These are phyloP conservation scores for Yamadazyma conglobata DNA, from an alignment of 1,139 yeast genomes.

Conservation along the genomic window DNA sequence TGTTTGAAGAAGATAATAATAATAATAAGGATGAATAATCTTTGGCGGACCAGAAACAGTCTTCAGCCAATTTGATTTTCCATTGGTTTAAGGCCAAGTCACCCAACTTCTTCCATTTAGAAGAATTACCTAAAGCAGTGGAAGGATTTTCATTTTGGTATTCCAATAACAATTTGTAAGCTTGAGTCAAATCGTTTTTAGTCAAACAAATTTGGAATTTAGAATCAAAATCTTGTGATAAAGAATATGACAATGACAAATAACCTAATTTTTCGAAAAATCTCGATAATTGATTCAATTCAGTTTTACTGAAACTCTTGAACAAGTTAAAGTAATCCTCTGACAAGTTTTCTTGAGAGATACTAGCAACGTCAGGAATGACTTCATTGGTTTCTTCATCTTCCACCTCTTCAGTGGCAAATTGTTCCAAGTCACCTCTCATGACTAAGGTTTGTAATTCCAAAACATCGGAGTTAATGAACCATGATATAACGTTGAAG, in stretches of 20 bases:
- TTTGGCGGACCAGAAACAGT: conserved; percentile 73
- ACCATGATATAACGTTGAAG: conserved; percentile 77
- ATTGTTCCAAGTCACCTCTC: conserved; percentile 78
- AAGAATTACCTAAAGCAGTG: conserved; percentile 30
- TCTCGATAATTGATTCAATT: conserved; percentile 78
- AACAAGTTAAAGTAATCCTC: conserved; percentile 45
- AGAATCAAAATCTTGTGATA: conserved; percentile 83
- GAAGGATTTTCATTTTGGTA: conserved; percentile 50
- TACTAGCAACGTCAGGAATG: conserved; percentile 47
- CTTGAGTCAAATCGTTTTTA: conserved; percentile 66
- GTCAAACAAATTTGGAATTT: conserved; percentile 65
- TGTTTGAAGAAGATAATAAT: conserved; percentile 78
- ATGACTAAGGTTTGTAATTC: conserved; percentile 94
- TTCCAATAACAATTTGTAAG: conserved; percentile 63
- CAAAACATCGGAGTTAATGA: conserved; percentile 76
- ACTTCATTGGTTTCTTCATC: conserved; percentile 42
- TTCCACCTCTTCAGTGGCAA: conserved; percentile 26
- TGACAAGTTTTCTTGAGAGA: conserved; percentile 62
- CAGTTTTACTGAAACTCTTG: conserved; percentile 57
- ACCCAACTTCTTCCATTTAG: conserved; percentile 89
- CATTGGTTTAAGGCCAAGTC: conserved; percentile 78
- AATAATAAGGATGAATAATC: conserved; percentile 82
- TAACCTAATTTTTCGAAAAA: conserved; percentile 92
- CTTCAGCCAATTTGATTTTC: conserved; percentile 78
- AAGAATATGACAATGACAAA: conserved; percentile 73